These are phyloP conservation scores for Actinidia arguta DNA, from an alignment of 179 eudicot genomes.

Conservation along the genomic window DNA sequence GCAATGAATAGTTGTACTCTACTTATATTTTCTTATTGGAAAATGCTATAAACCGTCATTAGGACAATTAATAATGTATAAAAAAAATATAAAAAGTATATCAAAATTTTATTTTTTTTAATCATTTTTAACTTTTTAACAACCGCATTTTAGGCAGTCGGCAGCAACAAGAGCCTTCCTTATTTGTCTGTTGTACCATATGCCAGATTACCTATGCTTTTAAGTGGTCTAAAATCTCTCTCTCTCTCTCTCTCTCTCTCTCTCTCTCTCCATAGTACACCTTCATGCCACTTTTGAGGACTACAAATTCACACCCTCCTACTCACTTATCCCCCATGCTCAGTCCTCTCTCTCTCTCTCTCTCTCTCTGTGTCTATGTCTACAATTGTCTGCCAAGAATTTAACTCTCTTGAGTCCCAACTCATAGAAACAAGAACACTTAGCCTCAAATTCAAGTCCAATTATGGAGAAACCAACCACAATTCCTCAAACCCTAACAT, in stretches of 20 bases:
- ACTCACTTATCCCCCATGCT: slow-evolving; percentile 38
- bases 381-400: slow-evolving; percentile 54
- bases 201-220: too few species aligned
- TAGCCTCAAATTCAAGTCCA: slow-evolving; percentile 33
- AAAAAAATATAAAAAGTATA: too few species aligned
- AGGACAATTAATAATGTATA: too few species aligned
- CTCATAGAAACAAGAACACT: slow-evolving; percentile 46
- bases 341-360: slow-evolving; percentile 17
- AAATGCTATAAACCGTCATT: too few species aligned
- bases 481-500: background rate
- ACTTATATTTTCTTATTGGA: too few species aligned
- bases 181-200: too few species aligned
- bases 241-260: slow-evolving; percentile 2
- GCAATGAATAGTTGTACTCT: too few species aligned
- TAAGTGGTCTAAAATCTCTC: too few species aligned
- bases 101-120: too few species aligned
- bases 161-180: too few species aligned
- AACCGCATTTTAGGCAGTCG: too few species aligned
- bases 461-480: background rate
- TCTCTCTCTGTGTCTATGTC: slow-evolving; percentile 48
- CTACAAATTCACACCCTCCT: slow-evolving; percentile 45
- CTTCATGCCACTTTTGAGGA: slow-evolving; percentile 29
- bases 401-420: slow-evolving; percentile 47
- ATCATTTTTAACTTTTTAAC: too few species aligned
- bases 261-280: background rate